Base-by-base conservation (phyloP, 2,329 filamentous ascomycete genomes). In the Harringtonia lauricola region DNA sequence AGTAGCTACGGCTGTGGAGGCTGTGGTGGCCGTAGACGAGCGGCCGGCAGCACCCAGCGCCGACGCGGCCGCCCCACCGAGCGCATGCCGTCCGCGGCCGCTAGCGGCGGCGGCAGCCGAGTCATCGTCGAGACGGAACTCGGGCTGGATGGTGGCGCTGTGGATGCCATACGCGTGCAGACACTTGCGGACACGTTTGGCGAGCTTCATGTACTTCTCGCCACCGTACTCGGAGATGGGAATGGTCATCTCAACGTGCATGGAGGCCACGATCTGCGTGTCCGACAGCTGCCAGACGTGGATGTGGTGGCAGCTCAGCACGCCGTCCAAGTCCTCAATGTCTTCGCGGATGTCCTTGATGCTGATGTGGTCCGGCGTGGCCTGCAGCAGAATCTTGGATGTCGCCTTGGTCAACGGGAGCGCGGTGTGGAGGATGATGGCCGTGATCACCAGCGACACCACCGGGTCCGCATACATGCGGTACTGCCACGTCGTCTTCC, bases 211-310 rank as follows among this genome's bases (percentile, higher is more conserved):
- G 65, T 96, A 98, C 55, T 82, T 79, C 57, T 76, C 74, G 34
- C 76, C 78, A 35, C 83, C 83, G 53, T 88, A 79, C 39, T 84
- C 85, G 57, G 88, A 82, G 61, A 94, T 88, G 53, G 89, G 85
- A 60, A 94, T 95, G 38, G 81, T 80, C 19, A 98, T 83, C 60
- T 95, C 87, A 36, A 98, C 82, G 59, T 98, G 92, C 63, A 98
- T 77, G 12, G 85, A 92, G 13, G 92, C 90, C 31, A 98, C 83
- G 29, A 95, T 72, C 67, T 95, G 95, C 42, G 88, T 92, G 59
- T 96, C 90, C 15, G 85, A 94, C 29, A 98, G 75, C 62, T 96
- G 90, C 92, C 92, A 98, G 49, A 98, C 88, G 60, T 98, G 92
- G 19, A 98, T 74, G 60, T 98, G 90, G 64, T 98, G 92, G 57